Base-by-base conservation (phyloP, 352 stramenopile species). In the Plasmopara halstedii region DNA sequence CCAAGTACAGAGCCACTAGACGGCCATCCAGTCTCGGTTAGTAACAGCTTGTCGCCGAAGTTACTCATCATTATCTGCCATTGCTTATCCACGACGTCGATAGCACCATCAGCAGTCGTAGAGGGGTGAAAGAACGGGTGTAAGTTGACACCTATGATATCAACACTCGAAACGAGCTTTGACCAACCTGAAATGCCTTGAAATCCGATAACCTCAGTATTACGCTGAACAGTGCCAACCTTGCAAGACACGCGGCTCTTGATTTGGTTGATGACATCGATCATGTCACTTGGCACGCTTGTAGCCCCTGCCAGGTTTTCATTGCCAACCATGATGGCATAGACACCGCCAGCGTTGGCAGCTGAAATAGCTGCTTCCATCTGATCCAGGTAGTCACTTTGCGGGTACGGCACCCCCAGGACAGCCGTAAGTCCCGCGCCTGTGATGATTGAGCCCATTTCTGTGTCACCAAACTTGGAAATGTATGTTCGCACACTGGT, bases 401-500 rank as follows among this genome's bases (percentile, higher is more conserved):
- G 46, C 8, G 50, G 46, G 53, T 73, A 83, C 34, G 70, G 74
- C 31, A 85, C 64, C 14, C 72, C 72, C 2, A 83, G 62, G 13
- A 67, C 61, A 13, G 55, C 56, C 37, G 62, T 67, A 21, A 87
- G 56, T 0, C 74, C 72, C 32, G 72, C 64, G 15, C 29, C n/a
- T 20, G 66, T 60, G 53, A 87, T 72, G 33, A 73, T 71, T 18
- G 56, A 37, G 18, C 64, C 72, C 49, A 87, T 74, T 42, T 80
- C 47, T 18, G 51, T 67, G 39, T 59, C 55, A 34, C 74, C 74
- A 42, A 82, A 75, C 35, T 67, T 62, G 42, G 50, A 72, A 39
- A 87, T 83, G 65, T 87, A 85, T 45, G 74, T 87, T 46, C 72
- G 41, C n/a, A n/a, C n/a, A n/a, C 71, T 67, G 21, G 53, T 53